Evolutionary conservation across 345 rosid species (phyloP), one percentile per base, ranked within the genome.

Genomic region (Populus simonii): DNA sequence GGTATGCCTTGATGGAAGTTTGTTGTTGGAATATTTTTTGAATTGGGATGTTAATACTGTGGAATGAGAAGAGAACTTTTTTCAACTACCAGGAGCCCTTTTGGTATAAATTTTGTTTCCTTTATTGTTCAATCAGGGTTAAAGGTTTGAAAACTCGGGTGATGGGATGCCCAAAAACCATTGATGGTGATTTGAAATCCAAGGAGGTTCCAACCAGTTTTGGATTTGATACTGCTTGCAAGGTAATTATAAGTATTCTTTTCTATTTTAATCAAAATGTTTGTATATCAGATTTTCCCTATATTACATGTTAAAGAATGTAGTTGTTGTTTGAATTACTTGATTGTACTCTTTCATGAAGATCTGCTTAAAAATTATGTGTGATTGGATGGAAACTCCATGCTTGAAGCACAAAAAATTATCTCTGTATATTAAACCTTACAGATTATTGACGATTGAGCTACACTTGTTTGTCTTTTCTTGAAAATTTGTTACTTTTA

Each of bases 211-310:
- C 99, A 5, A 49, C 90, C 67, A 96, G 99, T 89, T 96, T 96
- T 82, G 99, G 99, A 68, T 96, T 96, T 55, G 99, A 96, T 75
- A 96, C 99, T n/a, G 98, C 99, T 73, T 96, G 99, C 97, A 96
- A 90, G 98, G 99, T 96, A 83, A 82, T 59, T 65, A 49, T 70
- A 72, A 55, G 9, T 67, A 9, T 20, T 59, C 23, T 18, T 38
- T 36, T n/a, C n/a, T 36, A 39, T 23, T 39, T 27, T 70, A 10
- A 59, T 59, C 27, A 59, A 59, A n/a, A n/a, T 59, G 29, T 9
- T 59, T 3, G 0, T 11, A 4, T 59, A 59, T 59, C 29, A 9
- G 15, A 57, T 57, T 57, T 57, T n/a, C 63, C 29, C 27, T n/a
- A n/a, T 57, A 4, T n/a, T 57, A 10, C 27, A n/a, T 23, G 9